Evolutionary conservation across 495 filamentous ascomycete species (phyloP).

Genomic region (Hypoxylon trugodes): DNA sequence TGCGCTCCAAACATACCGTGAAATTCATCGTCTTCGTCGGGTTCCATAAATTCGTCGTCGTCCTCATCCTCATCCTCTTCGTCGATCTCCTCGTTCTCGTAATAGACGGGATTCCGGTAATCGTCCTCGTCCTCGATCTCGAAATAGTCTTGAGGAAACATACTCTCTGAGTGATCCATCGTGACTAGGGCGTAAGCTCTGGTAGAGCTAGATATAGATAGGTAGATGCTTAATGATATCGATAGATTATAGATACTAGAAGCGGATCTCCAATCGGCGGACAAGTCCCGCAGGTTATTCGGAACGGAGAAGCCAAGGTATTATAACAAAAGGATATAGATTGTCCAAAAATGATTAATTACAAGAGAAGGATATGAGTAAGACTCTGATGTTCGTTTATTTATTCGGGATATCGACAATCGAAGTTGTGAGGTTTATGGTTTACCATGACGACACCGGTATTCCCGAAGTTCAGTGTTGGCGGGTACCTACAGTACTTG

Average conservation of each 20-base stretch:
- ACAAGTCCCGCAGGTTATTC: no score
- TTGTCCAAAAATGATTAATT: no score
- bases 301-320: no score
- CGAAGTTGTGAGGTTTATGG: background rate
- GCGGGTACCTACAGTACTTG: background rate
- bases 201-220: no score
- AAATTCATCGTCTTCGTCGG: conserved; percentile 55
- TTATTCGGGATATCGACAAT: background rate
- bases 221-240: background rate
- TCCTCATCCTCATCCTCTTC: conserved; percentile 51
- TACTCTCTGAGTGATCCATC: conserved; percentile 35
- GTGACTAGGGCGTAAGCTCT: conserved; percentile 6
- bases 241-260: no score
- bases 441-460: conserved; percentile 35
- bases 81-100: conserved; percentile 50
- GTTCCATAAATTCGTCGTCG: conserved; percentile 49
- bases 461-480: conserved; percentile 5
- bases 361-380: no score
- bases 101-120: conserved; percentile 62
- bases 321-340: no score
- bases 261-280: no score
- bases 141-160: conserved; percentile 33
- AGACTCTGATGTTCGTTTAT: no score
- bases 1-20: conserved; percentile 41
- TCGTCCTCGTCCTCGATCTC: conserved; percentile 45